Conservation (phyloP, 176 grass and related monocot species). For the Musa schizocarpa region DNA sequence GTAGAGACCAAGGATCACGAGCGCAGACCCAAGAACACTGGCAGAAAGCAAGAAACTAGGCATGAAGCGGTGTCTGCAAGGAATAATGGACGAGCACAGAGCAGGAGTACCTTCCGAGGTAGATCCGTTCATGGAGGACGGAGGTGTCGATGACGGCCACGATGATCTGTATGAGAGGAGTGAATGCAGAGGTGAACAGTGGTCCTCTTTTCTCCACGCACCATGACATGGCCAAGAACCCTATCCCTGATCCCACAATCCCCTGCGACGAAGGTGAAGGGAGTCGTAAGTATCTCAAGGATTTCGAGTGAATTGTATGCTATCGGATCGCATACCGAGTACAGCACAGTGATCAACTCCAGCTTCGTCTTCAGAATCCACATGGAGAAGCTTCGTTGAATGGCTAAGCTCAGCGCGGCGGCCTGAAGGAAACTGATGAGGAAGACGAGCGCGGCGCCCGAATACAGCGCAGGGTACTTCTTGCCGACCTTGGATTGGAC, state of each 20-base stretch:
- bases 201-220: slow-evolving; percentile 63
- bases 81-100: not conserved
- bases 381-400: not conserved
- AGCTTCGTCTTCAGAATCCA: slow-evolving; percentile 12
- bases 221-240: slow-evolving; percentile 72
- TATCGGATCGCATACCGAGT: not conserved
- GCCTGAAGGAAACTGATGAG: slow-evolving; percentile 13
- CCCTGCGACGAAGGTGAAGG: slow-evolving; percentile 28
- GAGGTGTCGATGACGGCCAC: slow-evolving; percentile 50
- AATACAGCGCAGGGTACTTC: slow-evolving; percentile 19
- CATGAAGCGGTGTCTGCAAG: not conserved
- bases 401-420: slow-evolving; percentile 1
- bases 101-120: slow-evolving; percentile 52
- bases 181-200: slow-evolving; percentile 75
- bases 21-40: slow-evolving; percentile 43
- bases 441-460: slow-evolving; percentile 8
- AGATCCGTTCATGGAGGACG: slow-evolving; percentile 58
- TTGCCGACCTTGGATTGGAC: slow-evolving; percentile 5
- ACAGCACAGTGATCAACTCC: slow-evolving; percentile 7
- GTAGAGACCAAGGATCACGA: slow-evolving; percentile 60
- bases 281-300: too few relatives aligned
- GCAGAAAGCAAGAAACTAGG: not conserved
- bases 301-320: too few relatives aligned
- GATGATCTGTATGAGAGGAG: slow-evolving; percentile 55
- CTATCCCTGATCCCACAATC: slow-evolving; percentile 46